A percentile compares a stretch with the other conserved stretches of the same genome.
Conservation (phyloP, 2,329 filamentous ascomycete species). For the Apiospora aurea region DNA sequence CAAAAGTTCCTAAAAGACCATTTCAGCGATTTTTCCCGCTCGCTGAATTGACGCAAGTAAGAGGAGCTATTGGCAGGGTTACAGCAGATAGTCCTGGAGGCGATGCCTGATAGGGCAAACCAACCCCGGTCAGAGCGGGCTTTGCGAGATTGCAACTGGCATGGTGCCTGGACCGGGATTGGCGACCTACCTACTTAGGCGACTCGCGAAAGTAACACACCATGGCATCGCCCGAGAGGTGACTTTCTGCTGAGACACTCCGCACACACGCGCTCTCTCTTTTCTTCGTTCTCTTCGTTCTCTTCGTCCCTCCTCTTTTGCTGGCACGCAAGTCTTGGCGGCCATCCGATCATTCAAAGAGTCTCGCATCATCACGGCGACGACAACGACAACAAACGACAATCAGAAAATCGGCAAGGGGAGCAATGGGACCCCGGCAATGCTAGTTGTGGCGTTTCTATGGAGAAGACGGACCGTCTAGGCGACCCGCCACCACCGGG, state of each 20-base stretch:
- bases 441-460: slow-evolving; percentile 27
- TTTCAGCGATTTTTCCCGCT: neutral
- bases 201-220: slow-evolving; percentile 17
- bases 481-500: slow-evolving; percentile 7
- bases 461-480: slow-evolving; percentile 22
- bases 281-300: neutral
- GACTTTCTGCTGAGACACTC: neutral
- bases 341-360: slow-evolving; percentile 36
- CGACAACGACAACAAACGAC: neutral
- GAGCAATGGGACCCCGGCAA: slow-evolving; percentile 27
- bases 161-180: neutral
- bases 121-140: slow-evolving; percentile 17
- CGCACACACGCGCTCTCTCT: neutral
- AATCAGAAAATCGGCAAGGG: neutral
- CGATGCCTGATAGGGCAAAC: slow-evolving; percentile 8
- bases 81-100: slow-evolving; percentile 11
- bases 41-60: neutral
- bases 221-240: slow-evolving; percentile 5
- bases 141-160: slow-evolving; percentile 21
- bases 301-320: neutral
- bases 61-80: slow-evolving; percentile 15
- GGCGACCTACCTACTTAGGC: slow-evolving; percentile 7
- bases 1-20: neutral
- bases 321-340: slow-evolving; percentile 24
- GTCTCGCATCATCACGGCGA: neutral